A percentile compares a stretch with the other conserved stretches of the same genome.
phyloP scores from a whole-genome alignment of 179 eudicot genomes.

The Spergularia azorica region DNA sequence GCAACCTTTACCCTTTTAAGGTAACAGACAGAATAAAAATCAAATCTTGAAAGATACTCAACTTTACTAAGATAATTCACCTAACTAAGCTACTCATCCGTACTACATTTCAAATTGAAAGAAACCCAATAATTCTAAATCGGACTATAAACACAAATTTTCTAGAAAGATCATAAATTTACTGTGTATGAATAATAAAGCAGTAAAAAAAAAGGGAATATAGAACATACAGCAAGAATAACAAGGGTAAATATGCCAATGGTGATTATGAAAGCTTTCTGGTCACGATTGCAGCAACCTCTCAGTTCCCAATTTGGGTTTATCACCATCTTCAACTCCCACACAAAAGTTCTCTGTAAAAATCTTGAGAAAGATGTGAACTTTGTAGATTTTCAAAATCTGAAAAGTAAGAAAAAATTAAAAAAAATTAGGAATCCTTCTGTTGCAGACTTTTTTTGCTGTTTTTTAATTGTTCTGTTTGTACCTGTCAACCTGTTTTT shows the following conservation, averaged over 20 bases:
- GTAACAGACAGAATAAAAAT: background rate
- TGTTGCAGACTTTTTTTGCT: background rate
- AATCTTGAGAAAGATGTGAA: background rate
- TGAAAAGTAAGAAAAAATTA: background rate
- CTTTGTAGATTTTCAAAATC: background rate
- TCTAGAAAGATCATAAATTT: constrained; percentile 4
- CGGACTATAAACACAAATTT: background rate
- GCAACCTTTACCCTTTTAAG: too few species aligned
- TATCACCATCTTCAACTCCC: background rate
- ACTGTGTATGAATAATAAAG: background rate
- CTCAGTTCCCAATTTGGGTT: constrained; percentile 84
- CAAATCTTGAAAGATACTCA: constrained; percentile 3
- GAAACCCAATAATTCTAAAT: constrained; percentile 14
- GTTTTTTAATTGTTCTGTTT: background rate
- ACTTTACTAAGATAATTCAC: background rate
- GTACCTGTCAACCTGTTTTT: background rate
- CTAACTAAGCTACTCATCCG: background rate
- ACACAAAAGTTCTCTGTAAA: constrained; percentile 8
- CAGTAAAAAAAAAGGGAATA: background rate
- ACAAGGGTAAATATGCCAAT: constrained; percentile 65
- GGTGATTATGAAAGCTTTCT: constrained; percentile 58
- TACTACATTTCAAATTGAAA: background rate
- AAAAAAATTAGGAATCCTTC: background rate
- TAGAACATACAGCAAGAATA: constrained; percentile 62
- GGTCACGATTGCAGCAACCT: constrained; percentile 78